These are phyloP conservation scores for Trichoderma semiorbis DNA, from an alignment of 2,329 filamentous ascomycete species.

Conservation along the genomic window DNA sequence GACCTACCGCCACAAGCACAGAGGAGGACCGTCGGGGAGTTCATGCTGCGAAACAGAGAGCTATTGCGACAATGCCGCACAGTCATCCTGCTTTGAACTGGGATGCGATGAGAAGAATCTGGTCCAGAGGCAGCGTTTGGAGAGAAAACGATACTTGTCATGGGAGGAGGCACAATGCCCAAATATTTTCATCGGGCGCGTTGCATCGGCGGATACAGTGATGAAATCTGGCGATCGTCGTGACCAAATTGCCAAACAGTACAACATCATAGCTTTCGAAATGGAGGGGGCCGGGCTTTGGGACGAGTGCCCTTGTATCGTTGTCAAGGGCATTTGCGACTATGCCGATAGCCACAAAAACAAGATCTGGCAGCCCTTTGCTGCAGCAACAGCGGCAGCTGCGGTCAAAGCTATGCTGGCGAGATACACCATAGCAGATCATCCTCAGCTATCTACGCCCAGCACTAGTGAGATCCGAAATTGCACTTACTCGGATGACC, in stretches of 20 bases:
- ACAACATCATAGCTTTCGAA: conserved; percentile 29
- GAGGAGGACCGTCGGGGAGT: background rate
- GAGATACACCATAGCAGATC: background rate
- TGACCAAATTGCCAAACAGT: conserved; percentile 29
- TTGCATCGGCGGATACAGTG: conserved; percentile 38
- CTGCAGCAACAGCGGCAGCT: conserved; percentile 18
- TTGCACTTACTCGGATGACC: rapidly evolving
- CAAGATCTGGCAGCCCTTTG: conserved; percentile 30
- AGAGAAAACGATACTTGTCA: background rate
- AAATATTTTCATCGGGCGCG: conserved; percentile 29
- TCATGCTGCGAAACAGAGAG: background rate
- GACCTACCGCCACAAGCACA: background rate
- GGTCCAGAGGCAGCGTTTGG: background rate
- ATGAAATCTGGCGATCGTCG: conserved; percentile 36
- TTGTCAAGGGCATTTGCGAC: conserved; percentile 36
- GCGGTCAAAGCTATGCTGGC: background rate
- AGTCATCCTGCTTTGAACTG: background rate
- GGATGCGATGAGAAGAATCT: background rate
- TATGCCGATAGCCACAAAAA: conserved; percentile 39
- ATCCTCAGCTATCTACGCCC: rapidly evolving
- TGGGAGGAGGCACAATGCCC: background rate
- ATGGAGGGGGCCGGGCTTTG: conserved; percentile 32
- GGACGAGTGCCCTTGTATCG: conserved; percentile 31
- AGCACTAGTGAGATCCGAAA: background rate
- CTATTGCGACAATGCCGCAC: background rate